phyloP scores from a whole-genome alignment of 2,329 filamentous ascomycete genomes.

The Talaromyces sp. region DNA sequence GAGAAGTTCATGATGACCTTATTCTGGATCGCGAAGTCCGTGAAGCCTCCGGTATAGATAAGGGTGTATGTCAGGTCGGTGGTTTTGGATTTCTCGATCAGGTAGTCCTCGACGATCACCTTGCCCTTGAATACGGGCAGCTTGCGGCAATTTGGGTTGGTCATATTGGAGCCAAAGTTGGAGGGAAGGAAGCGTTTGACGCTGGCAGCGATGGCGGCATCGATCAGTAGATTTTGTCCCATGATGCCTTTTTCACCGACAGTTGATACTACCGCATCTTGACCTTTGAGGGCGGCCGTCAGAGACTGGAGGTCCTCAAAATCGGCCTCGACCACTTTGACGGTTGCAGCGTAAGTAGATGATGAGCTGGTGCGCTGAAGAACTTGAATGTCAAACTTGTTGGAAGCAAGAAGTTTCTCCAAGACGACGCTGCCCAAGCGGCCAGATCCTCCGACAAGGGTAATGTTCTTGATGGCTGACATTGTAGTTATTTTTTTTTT shows the following conservation, averaged over 20 bases:
- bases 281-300: constrained; percentile 22
- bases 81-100: constrained; percentile 12
- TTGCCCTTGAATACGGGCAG: constrained; percentile 2
- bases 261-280: constrained; percentile 25
- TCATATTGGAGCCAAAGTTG: constrained; percentile 16
- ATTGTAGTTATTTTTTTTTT: not conserved
- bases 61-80: constrained; percentile 11
- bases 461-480: constrained; percentile 16
- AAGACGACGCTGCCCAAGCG: constrained; percentile 30
- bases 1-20: constrained; percentile 29
- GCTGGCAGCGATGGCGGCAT: constrained; percentile 58
- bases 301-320: constrained; percentile 40
- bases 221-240: constrained; percentile 52
- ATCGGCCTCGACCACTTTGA: constrained; percentile 48
- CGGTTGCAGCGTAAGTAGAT: constrained; percentile 33
- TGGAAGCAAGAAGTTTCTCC: constrained; percentile 37
- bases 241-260: constrained; percentile 24
- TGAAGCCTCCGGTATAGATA: constrained; percentile 8
- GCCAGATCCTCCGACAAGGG: constrained; percentile 15
- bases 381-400: constrained; percentile 54
- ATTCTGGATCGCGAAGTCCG: constrained; percentile 1
- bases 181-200: constrained; percentile 47
- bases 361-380: constrained; percentile 51
- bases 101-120: constrained; percentile 8
- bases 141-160: constrained; percentile 12